These are phyloP conservation scores for Saccharum hybrid DNA, from an alignment of 202 grass and related monocot species.

Conservation along the genomic window DNA sequence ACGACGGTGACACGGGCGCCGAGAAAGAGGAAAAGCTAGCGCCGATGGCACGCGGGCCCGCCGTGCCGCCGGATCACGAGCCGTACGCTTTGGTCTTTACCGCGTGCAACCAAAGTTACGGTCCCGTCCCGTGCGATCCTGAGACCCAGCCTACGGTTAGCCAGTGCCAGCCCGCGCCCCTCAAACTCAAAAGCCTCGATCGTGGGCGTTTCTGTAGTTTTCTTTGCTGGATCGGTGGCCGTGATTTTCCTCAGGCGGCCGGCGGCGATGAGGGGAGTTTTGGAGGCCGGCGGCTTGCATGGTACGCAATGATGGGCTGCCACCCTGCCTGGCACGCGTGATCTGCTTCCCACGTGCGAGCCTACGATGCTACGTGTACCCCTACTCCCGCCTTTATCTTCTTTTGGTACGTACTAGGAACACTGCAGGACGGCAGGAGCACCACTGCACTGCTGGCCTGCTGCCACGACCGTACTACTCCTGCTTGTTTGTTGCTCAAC, in stretches of 20 bases:
- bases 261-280: too few relatives aligned
- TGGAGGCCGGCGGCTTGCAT: neutral
- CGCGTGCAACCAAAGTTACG: constrained; percentile 6
- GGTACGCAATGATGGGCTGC: constrained; percentile 25
- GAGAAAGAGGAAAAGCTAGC: neutral
- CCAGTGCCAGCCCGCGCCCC: neutral
- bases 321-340: constrained; percentile 38
- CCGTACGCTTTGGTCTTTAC: neutral
- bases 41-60: neutral
- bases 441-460: too few relatives aligned
- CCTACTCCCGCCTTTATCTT: neutral
- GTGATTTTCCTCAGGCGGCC: too few relatives aligned
- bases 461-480: too few relatives aligned
- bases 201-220: too few relatives aligned
- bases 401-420: neutral
- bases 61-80: neutral
- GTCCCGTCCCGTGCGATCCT: neutral
- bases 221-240: too few relatives aligned
- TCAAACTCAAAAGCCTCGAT: constrained; percentile 25
- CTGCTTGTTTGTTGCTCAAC: too few relatives aligned
- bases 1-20: constrained; percentile 17
- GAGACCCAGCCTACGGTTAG: neutral
- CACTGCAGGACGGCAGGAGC: too few relatives aligned
- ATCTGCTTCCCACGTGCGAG: constrained; percentile 34
- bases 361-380: neutral